These are phyloP conservation scores for Epicoccum sorghinum DNA, from an alignment of 2,329 filamentous ascomycete species.

Conservation along the genomic window DNA sequence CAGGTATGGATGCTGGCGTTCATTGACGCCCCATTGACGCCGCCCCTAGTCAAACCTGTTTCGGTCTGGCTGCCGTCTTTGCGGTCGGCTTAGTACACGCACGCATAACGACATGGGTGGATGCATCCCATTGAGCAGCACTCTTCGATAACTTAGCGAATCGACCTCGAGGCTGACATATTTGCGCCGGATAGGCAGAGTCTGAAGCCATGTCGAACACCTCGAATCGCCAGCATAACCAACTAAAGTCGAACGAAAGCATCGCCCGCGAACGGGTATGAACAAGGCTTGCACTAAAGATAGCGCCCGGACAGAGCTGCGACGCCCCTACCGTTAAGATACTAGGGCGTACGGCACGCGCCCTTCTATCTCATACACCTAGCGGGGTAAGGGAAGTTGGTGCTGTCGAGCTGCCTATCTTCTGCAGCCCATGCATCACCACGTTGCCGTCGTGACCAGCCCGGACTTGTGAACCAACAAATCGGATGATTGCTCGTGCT, in stretches of 20 bases:
- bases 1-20: constrained; percentile 18
- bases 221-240: no score
- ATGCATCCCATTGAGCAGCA: constrained; percentile 22
- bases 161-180: constrained; percentile 23
- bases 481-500: constrained; percentile 37
- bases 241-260: no score
- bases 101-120: constrained; percentile 22
- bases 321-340: background rate
- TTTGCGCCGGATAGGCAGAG: background rate
- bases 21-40: constrained; percentile 13
- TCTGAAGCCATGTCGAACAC: no score
- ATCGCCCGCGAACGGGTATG: no score
- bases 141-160: constrained; percentile 21
- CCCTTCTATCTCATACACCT: constrained; percentile 16
- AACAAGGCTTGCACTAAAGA: background rate
- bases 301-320: background rate
- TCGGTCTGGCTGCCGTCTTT: constrained; percentile 26
- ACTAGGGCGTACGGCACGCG: constrained; percentile 17
- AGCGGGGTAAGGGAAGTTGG: constrained; percentile 38
- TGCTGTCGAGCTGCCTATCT: constrained; percentile 28
- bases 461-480: constrained; percentile 31
- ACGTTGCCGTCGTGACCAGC: constrained; percentile 25
- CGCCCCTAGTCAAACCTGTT: constrained; percentile 23
- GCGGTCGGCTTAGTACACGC: constrained; percentile 29
- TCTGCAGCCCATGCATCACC: constrained; percentile 38